Base-by-base conservation (phyloP, 345 rosid genomes). In the Orychophragmus violaceus region DNA sequence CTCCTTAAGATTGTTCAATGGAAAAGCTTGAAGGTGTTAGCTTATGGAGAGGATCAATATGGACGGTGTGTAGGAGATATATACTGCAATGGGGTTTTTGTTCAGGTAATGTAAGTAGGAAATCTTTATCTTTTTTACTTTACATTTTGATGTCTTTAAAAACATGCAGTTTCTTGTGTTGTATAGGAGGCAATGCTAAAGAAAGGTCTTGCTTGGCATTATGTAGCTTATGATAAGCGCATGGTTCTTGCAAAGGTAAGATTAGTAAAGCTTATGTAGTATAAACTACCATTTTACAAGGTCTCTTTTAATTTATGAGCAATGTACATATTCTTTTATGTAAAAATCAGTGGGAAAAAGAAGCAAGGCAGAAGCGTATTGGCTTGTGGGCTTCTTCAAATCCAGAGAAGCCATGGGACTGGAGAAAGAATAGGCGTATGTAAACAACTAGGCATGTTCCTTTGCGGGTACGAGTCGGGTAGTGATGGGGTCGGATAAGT, bases 121-220 rank as follows among this genome's bases (percentile, higher is more conserved):
- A n/a, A 21, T 1, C 17, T 16, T 4, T 0, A 2, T 28, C 37
- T 4, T 13, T 13, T 48, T 10, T 6, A 0, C 21, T 27, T 11
- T 21, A 30, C 54, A 1, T 1, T 19, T 33, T 28, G 23, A 46
- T 5, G 16, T n/a, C n/a, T n/a, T n/a, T n/a, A n/a, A n/a, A n/a
- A n/a, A n/a, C n/a, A n/a, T n/a, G n/a, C n/a, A n/a, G 46, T 51
- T 51, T 35, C 35, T 28, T 18, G 17, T 49, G 50, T 65, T 19
- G 21, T 42, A 44, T 69, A 84, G 97, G 96, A 93, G 77, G 41
- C 57, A 66, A 87, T 88, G 94, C 84, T 88, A 41, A 87, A 83
- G 84, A 88, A 86, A 75, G 94, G 98, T 22, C 39, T 78, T 32
- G 97, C 90, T 16, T 90, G 98, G 97, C 97, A 90, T 76, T 88